Base-by-base conservation (phyloP, 768 basidiomycete species). In the Mycena crocata region DNA sequence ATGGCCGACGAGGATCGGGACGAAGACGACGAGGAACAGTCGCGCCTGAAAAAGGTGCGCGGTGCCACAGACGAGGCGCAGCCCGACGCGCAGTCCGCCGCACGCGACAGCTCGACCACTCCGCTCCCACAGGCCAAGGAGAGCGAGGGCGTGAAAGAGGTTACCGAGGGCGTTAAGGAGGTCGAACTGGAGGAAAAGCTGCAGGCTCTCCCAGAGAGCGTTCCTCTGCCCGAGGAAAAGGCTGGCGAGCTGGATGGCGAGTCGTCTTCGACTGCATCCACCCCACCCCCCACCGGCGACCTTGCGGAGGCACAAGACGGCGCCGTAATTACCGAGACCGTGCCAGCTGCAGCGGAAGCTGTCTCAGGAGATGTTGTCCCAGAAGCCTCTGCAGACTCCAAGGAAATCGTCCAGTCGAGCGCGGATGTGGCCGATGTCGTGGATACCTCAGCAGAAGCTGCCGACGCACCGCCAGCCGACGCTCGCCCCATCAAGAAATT, bases 121-220 rank as follows among this genome's bases (percentile, higher is more conserved):
- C 74, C 77, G 26, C 67, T 71, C 30, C 72, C 81, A 37, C 80
- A 78, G 59, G 73, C 70, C 21, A 44, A 32, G n/a, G 85, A 84
- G 71, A 80, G 83, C 15, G 79, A 80, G 62, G 88, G 80, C 34
- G 90, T 93, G 26, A 91, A 89, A 74, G 90, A 89, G 71, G 90
- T 93, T 66, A 91, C 90, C 0, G 74, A 85, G 72, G 91, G 90
- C 5, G 92, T 93, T 52, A 82, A 89, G 67, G 84, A 89, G 67
- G 91, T 92, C 54, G 90, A 88, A 57, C 77, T 92, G 52, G 86
- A 86, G 39, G 88, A 84, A 42, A 78, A 77, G 45, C 68, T 71
- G 42, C 50, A 40, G 37, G 57, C 72, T 28, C 73, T 71, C 17
- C 81, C 83, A 4, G 81, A 81, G 70, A 75, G 73, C 48, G 67